These are phyloP conservation scores for Aspergillus fijiensis DNA, from an alignment of 2,329 filamentous ascomycete species.

Conservation along the genomic window DNA sequence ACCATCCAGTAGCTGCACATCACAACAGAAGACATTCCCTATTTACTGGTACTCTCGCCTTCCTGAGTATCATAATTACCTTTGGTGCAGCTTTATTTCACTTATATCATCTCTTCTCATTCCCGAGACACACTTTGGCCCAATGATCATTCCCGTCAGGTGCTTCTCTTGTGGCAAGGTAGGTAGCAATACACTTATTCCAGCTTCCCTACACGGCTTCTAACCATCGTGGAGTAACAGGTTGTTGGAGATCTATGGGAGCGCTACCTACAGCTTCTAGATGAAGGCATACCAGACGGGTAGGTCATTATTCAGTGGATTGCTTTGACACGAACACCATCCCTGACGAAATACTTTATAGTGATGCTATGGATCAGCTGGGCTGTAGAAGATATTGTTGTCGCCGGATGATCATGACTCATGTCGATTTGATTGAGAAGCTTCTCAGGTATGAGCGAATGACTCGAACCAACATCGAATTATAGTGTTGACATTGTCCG, in stretches of 20 bases:
- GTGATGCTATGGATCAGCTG: constrained; percentile 93
- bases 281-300: constrained; percentile 73
- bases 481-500: background rate
- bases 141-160: constrained; percentile 96
- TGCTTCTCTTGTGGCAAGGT: constrained; percentile 99
- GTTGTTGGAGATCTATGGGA: constrained; percentile 98
- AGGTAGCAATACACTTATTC: constrained; percentile 23
- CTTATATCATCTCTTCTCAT: background rate
- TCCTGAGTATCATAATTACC: background rate
- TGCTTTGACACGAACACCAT: background rate
- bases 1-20: background rate
- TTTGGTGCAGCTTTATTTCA: background rate
- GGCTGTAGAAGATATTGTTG: constrained; percentile 97
- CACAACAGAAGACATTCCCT: background rate
- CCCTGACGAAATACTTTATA: constrained; percentile 40
- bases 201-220: constrained; percentile 10
- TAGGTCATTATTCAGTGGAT: constrained; percentile 44
- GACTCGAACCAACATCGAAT: background rate
- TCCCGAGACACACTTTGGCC: background rate
- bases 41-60: too few relatives aligned
- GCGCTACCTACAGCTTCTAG: constrained; percentile 84
- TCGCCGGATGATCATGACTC: constrained; percentile 98
- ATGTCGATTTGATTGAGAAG: constrained; percentile 98
- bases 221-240: constrained; percentile 49
- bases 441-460: constrained; percentile 71